phyloP scores from a whole-genome alignment of 345 rosid genomes.

The Euphorbia tirucalli region DNA sequence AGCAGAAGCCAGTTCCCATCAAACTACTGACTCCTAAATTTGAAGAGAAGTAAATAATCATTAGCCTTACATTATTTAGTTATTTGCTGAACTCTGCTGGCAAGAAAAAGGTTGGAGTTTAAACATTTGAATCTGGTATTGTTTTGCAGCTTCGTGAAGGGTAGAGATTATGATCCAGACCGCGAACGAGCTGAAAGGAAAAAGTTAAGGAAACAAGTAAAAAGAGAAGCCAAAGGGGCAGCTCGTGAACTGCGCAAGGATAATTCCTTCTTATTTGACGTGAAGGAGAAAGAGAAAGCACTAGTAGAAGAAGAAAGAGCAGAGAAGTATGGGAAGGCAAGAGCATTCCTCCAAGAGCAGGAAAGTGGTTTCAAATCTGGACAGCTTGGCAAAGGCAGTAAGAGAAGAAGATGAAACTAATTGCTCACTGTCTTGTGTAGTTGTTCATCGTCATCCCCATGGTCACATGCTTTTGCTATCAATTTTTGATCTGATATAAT shows the following conservation, averaged over 20 bases:
- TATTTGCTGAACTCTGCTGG: not conserved
- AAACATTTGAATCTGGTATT: conserved; percentile 16
- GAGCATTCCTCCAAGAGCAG: conserved; percentile 91
- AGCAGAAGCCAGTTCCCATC: conserved; percentile 74
- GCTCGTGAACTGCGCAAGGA: conserved; percentile 86
- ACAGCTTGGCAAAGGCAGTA: conserved; percentile 74
- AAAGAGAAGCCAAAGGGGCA: conserved; percentile 67
- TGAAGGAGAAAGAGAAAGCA: conserved; percentile 61
- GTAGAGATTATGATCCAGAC: conserved; percentile 94
- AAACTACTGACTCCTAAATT: conserved; percentile 73
- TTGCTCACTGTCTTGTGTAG: not conserved
- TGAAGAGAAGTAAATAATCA: conserved; percentile 54
- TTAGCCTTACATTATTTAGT: not conserved
- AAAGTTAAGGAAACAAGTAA: conserved; percentile 58
- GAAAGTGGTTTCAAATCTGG: conserved; percentile 86
- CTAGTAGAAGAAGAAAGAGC: conserved; percentile 51
- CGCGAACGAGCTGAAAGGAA: conserved; percentile 60
- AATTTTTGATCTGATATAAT: not conserved
- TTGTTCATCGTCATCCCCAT: not conserved
- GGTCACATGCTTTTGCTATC: not conserved
- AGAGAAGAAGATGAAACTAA: conserved; percentile 43
- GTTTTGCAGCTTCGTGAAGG: conserved; percentile 75
- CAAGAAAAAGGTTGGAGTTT: not conserved
- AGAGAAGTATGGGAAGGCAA: conserved; percentile 65
- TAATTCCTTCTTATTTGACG: conserved; percentile 46